Evolutionary conservation across 2,329 filamentous ascomycete genomes (phyloP).

Genomic region (Talaromyces sp.): DNA sequence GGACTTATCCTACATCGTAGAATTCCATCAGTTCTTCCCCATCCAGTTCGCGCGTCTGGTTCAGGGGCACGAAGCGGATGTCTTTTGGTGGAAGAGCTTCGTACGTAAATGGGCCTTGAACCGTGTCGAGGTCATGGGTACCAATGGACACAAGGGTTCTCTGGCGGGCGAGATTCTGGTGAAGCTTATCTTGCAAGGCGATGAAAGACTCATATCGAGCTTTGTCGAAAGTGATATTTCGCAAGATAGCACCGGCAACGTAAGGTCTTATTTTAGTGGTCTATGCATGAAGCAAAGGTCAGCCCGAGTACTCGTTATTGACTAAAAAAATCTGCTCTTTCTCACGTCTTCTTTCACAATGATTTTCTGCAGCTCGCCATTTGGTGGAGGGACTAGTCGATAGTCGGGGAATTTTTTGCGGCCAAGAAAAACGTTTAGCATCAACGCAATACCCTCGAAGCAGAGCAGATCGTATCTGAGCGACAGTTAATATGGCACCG

Average conservation of each 20-base stretch:
- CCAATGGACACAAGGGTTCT: conserved; percentile 94
- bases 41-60: conserved; percentile 85
- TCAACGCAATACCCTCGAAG: conserved; percentile 92
- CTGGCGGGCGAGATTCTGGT: conserved; percentile 90
- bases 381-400: conserved; percentile 64
- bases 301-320: conserved; percentile 4
- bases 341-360: conserved; percentile 64
- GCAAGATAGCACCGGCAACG: conserved; percentile 81
- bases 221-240: conserved; percentile 86
- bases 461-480: conserved; percentile 80
- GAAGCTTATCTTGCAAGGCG: conserved; percentile 92
- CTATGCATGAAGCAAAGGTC: conserved; percentile 23
- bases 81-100: conserved; percentile 87
- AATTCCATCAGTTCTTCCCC: conserved; percentile 86
- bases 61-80: conserved; percentile 85
- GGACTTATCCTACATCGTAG: conserved; percentile 58
- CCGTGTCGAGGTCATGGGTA: conserved; percentile 90
- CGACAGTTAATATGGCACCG: conserved; percentile 16
- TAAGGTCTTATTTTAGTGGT: conserved; percentile 79
- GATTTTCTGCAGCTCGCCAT: conserved; percentile 72
- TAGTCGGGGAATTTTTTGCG: conserved; percentile 74
- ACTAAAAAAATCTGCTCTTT: conserved; percentile 7
- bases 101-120: conserved; percentile 94
- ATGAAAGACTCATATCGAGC: conserved; percentile 97
- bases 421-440: conserved; percentile 90